Percentiles rank a stretch among this genome's conserved stretches.
These are phyloP conservation scores for Candolleomyces aberdarensis DNA, from an alignment of 768 basidiomycete species.

Conservation along the genomic window DNA sequence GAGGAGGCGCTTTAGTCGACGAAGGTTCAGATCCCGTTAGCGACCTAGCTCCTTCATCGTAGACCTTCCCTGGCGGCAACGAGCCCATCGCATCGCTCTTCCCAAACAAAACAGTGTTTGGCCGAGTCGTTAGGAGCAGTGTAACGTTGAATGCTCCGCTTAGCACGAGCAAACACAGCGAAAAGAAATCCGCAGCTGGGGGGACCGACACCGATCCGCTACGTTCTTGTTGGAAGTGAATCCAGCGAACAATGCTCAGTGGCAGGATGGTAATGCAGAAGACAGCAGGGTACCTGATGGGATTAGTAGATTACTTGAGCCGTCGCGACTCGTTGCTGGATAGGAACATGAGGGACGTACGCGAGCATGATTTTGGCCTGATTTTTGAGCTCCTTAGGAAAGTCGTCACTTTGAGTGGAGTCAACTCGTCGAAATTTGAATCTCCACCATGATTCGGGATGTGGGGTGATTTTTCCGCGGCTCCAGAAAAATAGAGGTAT, in stretches of 20 bases:
- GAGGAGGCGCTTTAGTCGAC: too few species aligned
- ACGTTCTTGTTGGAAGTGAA: conserved; percentile 22
- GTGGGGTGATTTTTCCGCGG: conserved; percentile 29
- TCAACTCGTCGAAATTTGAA: conserved; percentile 17
- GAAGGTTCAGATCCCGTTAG: too few species aligned
- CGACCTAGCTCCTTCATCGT: too few species aligned
- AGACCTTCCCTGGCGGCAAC: too few species aligned
- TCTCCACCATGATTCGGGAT: conserved; percentile 31
- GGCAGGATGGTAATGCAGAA: conserved; percentile 38
- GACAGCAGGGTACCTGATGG: conserved; percentile 33
- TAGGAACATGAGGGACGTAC: neutral
- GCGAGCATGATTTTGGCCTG: neutral
- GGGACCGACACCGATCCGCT: conserved; percentile 12
- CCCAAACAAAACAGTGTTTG: conserved; percentile 31
- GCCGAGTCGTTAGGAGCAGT: conserved; percentile 33
- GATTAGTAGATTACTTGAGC: too few species aligned
- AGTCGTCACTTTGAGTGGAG: conserved; percentile 3
- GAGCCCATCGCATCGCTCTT: neutral
- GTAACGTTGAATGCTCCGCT: conserved; percentile 39
- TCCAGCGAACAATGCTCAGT: conserved; percentile 38
- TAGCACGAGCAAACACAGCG: conserved; percentile 30
- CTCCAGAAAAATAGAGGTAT: conserved; percentile 35
- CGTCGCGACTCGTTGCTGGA: too few species aligned
- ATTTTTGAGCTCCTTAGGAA: conserved; percentile 15
- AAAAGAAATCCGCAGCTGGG: conserved; percentile 29